phyloP scores from a whole-genome alignment of 2,329 filamentous ascomycete genomes.

The Colletotrichum noveboracense region DNA sequence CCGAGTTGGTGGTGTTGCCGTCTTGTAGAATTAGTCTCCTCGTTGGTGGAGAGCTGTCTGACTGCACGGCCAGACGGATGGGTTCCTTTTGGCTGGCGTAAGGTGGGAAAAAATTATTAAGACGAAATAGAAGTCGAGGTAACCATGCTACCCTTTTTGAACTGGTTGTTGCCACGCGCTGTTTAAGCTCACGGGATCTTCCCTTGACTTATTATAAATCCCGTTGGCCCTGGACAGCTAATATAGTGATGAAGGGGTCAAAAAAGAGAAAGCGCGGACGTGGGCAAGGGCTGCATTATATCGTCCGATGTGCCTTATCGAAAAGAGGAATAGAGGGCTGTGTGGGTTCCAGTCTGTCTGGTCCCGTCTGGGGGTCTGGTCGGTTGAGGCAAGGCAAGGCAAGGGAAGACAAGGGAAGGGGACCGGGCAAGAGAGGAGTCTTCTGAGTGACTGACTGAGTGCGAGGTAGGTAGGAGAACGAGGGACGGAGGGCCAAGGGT shows the following conservation, averaged over 20 bases:
- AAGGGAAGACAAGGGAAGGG: not conserved
- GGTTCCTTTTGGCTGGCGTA: slow-evolving; percentile 12
- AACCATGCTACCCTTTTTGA: slow-evolving; percentile 19
- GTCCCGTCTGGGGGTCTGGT: not conserved
- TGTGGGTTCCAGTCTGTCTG: slow-evolving; percentile 21
- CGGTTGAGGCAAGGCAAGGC: not conserved
- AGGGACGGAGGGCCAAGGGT: slow-evolving; percentile 32
- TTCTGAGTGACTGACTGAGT: not conserved
- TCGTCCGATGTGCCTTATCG: slow-evolving; percentile 51
- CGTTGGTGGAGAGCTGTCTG: slow-evolving; percentile 18
- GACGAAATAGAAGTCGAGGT: slow-evolving; percentile 18
- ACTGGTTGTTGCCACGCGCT: slow-evolving; percentile 13
- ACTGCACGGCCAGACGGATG: slow-evolving; percentile 11
- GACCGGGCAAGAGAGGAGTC: not conserved
- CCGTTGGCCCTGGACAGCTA: slow-evolving; percentile 35
- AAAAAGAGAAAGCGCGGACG: slow-evolving; percentile 32
- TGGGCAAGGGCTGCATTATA: slow-evolving; percentile 49
- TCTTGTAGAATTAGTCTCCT: not conserved
- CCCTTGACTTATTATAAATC: slow-evolving; percentile 33
- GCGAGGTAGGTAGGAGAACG: not conserved
- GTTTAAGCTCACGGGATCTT: slow-evolving; percentile 32
- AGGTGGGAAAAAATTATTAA: slow-evolving; percentile 19
- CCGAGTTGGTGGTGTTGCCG: slow-evolving; percentile 5
- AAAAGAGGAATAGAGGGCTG: slow-evolving; percentile 28
- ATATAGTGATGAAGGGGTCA: slow-evolving; percentile 38